Percentiles rank a stretch among this genome's conserved stretches.
phyloP scores from a whole-genome alignment of 2,329 filamentous ascomycete species.

The Trichoderma atrobrunneum region DNA sequence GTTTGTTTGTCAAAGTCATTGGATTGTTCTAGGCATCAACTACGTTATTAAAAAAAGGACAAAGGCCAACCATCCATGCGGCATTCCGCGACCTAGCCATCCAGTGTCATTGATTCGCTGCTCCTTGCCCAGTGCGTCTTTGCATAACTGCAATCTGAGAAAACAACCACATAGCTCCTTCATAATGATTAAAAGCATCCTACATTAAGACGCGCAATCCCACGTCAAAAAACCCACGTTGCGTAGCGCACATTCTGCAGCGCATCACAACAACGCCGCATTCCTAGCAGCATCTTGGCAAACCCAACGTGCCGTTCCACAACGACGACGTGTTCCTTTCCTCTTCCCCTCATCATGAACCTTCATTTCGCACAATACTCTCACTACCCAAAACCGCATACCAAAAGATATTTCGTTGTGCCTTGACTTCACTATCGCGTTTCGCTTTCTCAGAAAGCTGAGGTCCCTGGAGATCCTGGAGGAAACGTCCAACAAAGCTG shows the following conservation, averaged over 20 bases:
- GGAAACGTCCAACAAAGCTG: slow-evolving; percentile 18
- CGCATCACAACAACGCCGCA: background rate
- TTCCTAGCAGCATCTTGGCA: background rate
- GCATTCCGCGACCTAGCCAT: background rate
- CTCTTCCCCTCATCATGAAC: background rate
- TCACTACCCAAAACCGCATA: slow-evolving; percentile 12
- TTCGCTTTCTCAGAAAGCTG: background rate
- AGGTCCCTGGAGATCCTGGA: slow-evolving; percentile 12
- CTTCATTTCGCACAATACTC: background rate
- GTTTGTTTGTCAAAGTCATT: background rate
- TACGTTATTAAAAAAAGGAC: background rate
- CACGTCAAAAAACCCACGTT: background rate
- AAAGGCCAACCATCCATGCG: background rate
- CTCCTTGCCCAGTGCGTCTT: background rate
- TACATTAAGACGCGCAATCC: background rate
- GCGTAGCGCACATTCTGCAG: background rate
- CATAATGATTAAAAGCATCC: background rate
- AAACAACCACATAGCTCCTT: background rate
- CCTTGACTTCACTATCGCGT: slow-evolving; percentile 2
- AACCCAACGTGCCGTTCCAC: background rate
- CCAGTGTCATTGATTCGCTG: background rate
- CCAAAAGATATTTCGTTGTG: slow-evolving; percentile 14
- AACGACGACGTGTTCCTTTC: background rate
- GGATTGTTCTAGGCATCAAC: background rate
- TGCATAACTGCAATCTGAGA: background rate